Evolutionary conservation across 164 flowering plant species (phyloP), one percentile per base, ranked within the genome.

Genomic region (Macadamia integrifolia): DNA sequence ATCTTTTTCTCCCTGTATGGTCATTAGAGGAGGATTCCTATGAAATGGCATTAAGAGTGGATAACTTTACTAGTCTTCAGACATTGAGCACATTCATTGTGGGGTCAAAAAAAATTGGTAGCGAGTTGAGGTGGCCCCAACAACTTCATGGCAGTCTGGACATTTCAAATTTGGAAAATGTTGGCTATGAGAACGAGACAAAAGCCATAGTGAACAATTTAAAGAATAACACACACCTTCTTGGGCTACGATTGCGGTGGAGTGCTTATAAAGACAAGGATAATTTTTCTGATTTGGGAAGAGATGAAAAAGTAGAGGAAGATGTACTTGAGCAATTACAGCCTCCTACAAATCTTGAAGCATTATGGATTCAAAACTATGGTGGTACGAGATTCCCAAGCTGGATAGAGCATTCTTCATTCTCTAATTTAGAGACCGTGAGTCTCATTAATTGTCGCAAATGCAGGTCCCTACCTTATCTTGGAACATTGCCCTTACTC

Each of bases 321-420:
- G 65, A 67, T 52, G 76, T 76, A 8, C 67, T 79, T 10, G 72
- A 74, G 9, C 46, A 8, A 58, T 58, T 76, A 12, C 60, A 69
- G 28, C 82, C 80, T 53, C 71, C 63, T 31, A 10, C 10, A 8
- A 69, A 76, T 11, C 9, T 79, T 11, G 23, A 23, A 23, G 23
- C 23, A 23, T 0, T 23, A 23, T 23, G 23, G 23, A 23, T 23
- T 23, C 0, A 23, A 23, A 23, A 23, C 0, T 23, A 23, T 23
- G 23, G 23, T 23, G 23, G 23, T 23, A 23, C 23, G 23, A 23
- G 23, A 23, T 23, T 23, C 23, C 23, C 23, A 23, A 23, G 23
- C 23, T 23, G 23, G 23, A 23, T 23, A 23, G 23, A 23, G 23
- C 0, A 23, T 23, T 0, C 23, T 23, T 23, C 23, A 23, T 23